phyloP scores from a whole-genome alignment of 371 early-diverging fungal species.

The Fennellomyces sp. region DNA sequence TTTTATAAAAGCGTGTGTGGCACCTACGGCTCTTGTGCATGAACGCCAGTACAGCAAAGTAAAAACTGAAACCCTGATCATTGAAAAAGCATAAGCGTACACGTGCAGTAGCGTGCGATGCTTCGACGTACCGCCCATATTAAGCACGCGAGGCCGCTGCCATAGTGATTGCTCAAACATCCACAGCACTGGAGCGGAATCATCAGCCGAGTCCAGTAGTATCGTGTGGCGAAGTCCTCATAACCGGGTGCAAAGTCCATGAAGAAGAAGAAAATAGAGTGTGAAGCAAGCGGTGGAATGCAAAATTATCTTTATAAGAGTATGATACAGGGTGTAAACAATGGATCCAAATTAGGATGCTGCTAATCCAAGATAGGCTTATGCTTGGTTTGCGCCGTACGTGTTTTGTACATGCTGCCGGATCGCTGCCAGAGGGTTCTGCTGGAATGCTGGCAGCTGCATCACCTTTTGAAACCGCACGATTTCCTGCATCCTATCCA shows the following conservation, averaged over 20 bases:
- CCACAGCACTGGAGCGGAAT: constrained; percentile 23
- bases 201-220: constrained; percentile 17
- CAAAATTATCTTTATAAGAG: too few species aligned
- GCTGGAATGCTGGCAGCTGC: constrained; percentile 69
- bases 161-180: constrained; percentile 26
- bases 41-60: constrained; percentile 34
- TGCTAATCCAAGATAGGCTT: background rate
- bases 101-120: too few species aligned
- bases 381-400: constrained; percentile 24
- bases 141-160: constrained; percentile 24
- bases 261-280: background rate
- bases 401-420: constrained; percentile 75
- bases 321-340: constrained; percentile 1
- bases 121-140: constrained; percentile 30
- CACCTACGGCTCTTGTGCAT: constrained; percentile 31
- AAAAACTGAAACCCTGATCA: constrained; percentile 31
- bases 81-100: background rate
- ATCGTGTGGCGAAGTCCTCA: constrained; percentile 17
- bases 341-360: constrained; percentile 10
- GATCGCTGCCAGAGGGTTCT: constrained; percentile 68
- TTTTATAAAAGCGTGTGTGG: background rate
- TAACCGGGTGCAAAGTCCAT: background rate
- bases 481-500: constrained; percentile 62
- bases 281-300: background rate
- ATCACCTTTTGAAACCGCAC: constrained; percentile 73